A percentile compares a stretch with the other conserved stretches of the same genome.
phyloP scores from a whole-genome alignment of 176 grass and related monocot species.

The Zizania latifolia region DNA sequence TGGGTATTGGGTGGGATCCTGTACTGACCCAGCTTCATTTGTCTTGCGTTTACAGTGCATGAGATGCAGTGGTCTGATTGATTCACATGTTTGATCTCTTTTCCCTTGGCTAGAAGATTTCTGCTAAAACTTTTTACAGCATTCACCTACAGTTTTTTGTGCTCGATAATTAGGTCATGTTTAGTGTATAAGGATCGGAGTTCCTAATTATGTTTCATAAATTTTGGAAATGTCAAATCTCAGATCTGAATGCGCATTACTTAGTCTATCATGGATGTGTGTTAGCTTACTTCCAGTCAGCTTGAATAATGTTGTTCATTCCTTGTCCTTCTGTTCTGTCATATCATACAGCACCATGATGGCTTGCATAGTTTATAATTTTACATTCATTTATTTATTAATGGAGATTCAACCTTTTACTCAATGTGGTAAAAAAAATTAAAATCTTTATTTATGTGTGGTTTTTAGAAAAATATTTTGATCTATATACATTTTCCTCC shows the following conservation, averaged over 20 bases:
- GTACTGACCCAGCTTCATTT: slow-evolving; percentile 61
- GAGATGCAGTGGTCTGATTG: slow-evolving; percentile 54
- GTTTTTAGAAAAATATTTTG: no score
- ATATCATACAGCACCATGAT: slow-evolving; percentile 4
- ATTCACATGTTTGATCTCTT: slow-evolving; percentile 53
- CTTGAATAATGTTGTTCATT: slow-evolving; percentile 11
- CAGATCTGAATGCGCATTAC: background rate
- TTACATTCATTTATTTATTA: slow-evolving; percentile 11
- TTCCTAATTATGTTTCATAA: slow-evolving; percentile 2
- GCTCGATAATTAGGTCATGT: background rate
- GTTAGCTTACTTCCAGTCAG: background rate
- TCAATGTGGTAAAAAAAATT: background rate
- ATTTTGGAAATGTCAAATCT: slow-evolving; percentile 11
- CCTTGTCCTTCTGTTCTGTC: background rate
- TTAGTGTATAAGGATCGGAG: slow-evolving; percentile 17
- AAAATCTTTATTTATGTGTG: no score
- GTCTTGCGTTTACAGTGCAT: slow-evolving; percentile 65
- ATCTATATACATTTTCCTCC: no score
- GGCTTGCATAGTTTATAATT: background rate
- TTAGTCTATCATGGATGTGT: background rate
- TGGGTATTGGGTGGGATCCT: slow-evolving; percentile 77
- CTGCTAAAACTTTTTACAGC: background rate
- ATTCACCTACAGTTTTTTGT: no score
- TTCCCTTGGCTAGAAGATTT: slow-evolving; percentile 10
- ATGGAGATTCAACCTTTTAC: background rate